Conservation (phyloP, 441 rosid species). For the Metrosideros polymorpha region DNA sequence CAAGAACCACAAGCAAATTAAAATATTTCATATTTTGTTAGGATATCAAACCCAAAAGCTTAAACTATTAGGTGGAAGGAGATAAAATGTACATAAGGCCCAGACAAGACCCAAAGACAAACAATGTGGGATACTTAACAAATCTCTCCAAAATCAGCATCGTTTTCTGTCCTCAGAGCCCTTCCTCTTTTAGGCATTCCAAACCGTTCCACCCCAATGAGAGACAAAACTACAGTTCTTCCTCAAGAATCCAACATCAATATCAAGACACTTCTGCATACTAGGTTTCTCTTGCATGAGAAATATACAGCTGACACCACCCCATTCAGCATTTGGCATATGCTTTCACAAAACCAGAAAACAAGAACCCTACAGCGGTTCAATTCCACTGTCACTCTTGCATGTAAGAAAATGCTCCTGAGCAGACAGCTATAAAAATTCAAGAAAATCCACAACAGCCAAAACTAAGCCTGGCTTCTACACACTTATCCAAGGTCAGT, state of each 20-base stretch:
- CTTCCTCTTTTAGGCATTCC: background rate
- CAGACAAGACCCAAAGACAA: background rate
- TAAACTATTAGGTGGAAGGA: background rate
- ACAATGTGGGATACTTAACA: background rate
- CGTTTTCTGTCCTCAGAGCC: background rate
- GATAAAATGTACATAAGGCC: background rate
- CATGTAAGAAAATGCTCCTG: background rate
- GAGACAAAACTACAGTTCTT: background rate
- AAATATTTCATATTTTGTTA: background rate
- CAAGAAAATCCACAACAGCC: background rate
- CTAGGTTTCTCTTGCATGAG: background rate
- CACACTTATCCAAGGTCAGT: background rate
- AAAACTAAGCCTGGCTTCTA: background rate
- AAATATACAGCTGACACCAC: background rate
- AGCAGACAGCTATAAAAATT: background rate
- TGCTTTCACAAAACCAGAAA: background rate
- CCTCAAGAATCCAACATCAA: background rate
- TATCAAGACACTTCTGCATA: background rate
- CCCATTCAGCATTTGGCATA: background rate
- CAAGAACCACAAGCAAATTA: background rate
- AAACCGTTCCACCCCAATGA: background rate
- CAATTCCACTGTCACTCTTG: background rate
- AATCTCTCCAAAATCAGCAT: background rate
- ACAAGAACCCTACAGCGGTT: background rate
- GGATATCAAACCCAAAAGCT: background rate